Percentiles rank a stretch among this genome's conserved stretches.
Conservation (phyloP, 1,139 yeast genomes). For the Protomyces arabidopsidicola region DNA sequence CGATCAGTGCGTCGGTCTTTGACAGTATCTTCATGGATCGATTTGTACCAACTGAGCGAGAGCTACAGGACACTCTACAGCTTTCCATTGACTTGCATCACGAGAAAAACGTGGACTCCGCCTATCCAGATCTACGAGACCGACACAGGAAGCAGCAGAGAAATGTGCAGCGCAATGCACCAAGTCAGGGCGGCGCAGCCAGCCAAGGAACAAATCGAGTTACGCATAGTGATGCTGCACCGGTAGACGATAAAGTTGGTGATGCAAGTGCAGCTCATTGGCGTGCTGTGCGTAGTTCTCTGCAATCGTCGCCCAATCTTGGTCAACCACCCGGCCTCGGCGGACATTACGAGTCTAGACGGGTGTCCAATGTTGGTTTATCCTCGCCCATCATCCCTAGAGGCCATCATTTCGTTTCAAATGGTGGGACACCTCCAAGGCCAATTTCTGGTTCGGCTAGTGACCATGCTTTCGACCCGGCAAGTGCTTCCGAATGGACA, state of each 20-base stretch:
- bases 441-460: neutral
- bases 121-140: neutral
- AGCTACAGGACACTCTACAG: neutral
- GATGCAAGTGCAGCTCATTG: neutral
- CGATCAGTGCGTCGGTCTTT: too few species aligned
- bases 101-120: neutral
- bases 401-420: neutral
- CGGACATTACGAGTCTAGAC: neutral
- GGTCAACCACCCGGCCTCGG: neutral
- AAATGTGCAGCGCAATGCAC: neutral
- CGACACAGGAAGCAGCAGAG: neutral
- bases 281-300: neutral
- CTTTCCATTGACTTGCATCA: neutral
- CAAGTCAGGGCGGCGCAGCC: neutral
- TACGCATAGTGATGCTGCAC: neutral
- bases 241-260: neutral
- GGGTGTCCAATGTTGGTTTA: neutral
- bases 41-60: neutral
- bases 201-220: too few species aligned
- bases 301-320: neutral
- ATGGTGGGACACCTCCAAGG: neutral
- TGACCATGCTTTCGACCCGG: neutral
- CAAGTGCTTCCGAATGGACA: slow-evolving; percentile 15
- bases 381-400: neutral
- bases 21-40: neutral